phyloP scores from a whole-genome alignment of 2,329 filamentous ascomycete genomes.

The Ophiostoma perfectum region DNA sequence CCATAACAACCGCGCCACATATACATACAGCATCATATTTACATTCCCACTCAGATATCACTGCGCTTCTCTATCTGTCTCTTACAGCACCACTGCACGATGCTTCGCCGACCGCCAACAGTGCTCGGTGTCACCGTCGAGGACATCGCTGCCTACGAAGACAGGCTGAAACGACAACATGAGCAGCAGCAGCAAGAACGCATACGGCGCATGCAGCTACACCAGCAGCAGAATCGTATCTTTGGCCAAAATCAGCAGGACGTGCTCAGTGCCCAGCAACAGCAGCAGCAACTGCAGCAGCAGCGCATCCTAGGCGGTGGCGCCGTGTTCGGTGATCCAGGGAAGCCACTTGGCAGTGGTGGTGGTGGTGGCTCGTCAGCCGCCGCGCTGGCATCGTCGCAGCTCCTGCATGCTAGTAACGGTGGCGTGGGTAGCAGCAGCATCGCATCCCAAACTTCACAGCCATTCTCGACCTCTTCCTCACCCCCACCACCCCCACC shows the following conservation, averaged over 20 bases:
- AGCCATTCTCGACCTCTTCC: conserved; percentile 12
- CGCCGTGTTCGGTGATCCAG: background rate
- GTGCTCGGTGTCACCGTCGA: conserved; percentile 62
- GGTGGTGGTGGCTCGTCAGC: background rate
- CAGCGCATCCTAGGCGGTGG: background rate
- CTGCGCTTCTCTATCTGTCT: background rate
- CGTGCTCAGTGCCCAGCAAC: background rate
- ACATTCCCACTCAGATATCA: background rate
- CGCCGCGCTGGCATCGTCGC: background rate
- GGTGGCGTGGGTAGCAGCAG: background rate
- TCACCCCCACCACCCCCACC: conserved; percentile 19
- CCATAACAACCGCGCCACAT: background rate
- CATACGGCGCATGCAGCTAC: conserved; percentile 17
- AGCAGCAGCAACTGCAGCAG: conserved; percentile 11
- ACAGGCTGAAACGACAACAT: conserved; percentile 40
- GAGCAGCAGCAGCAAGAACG: conserved; percentile 20
- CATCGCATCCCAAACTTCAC: background rate
- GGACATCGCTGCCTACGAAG: conserved; percentile 66
- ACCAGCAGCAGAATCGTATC: conserved; percentile 11
- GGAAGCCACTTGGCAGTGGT: background rate
- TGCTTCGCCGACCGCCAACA: conserved; percentile 54
- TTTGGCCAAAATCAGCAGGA: conserved; percentile 14
- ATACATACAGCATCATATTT: background rate
- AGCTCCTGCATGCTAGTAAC: background rate
- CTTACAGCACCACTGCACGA: conserved; percentile 18